Evolutionary conservation across 768 basidiomycete species (phyloP), one percentile per base, ranked within the genome.

Genomic region (Lentinula sp.): DNA sequence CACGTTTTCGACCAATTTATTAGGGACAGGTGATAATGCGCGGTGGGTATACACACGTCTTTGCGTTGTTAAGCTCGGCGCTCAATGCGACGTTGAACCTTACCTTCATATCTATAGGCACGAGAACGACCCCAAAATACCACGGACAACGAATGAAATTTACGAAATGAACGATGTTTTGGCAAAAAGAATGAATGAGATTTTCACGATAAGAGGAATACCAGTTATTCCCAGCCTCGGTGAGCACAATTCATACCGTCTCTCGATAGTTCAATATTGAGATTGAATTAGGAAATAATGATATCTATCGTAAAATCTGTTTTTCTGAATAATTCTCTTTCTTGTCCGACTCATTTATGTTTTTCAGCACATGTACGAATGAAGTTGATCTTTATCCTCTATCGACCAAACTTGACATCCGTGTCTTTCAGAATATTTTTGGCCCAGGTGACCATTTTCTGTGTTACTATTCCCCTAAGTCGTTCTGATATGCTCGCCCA

Each of bases 141-240:
- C 94, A 54, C 85, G 94, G 59, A 91, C 92, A 42, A 80, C 86
- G 2, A 75, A 77, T 48, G 93, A 95, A 71, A 95, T 97, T 60
- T 88, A 86, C 67, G 77, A 81, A 7, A 75, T 88, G 46, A 97
- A 97, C 69, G 76, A 35, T 15, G 76, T 73, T 43, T 77, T 94
- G 52, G 84, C 87, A 11, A 71, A 69, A 40, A 85, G 82, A 70
- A 94, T 97, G 89, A 73, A 83, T 64, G 74, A 84, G 18, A 75
- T 87, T n/a, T 95, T 97, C 67, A 72, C 79, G 10, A 80, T 74
- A 53, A 81, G 78, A 62, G 88, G 87, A 11, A 86, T 95, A 40
- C 85, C 89, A 15, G 85, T 95, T 21, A 81, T 95, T 28, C 91
- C 93, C 3, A 89, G 84, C 73, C 75, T 97, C 61, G 90, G 89